phyloP scores from a whole-genome alignment of 1,284 basidiomycete genomes.

The Papiliotrema terrestris region DNA sequence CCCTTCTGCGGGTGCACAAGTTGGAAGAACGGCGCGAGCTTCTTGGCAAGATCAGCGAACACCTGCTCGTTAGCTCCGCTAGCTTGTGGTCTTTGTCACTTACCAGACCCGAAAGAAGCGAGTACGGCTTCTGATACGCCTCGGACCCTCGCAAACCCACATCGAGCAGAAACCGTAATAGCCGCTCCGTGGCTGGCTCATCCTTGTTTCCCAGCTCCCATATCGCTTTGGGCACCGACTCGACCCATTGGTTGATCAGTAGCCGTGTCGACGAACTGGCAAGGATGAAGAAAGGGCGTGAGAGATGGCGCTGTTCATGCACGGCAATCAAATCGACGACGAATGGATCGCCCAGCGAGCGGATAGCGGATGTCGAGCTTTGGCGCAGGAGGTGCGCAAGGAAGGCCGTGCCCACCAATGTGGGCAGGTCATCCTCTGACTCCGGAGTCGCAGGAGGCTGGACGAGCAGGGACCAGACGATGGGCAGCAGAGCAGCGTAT shows the following conservation, averaged over 20 bases:
- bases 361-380: conserved; percentile 44
- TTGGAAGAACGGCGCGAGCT: conserved; percentile 71
- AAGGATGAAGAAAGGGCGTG: conserved; percentile 41
- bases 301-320: conserved; percentile 38
- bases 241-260: conserved; percentile 43
- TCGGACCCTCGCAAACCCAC: conserved; percentile 23
- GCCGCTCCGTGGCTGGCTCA: conserved; percentile 58
- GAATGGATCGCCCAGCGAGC: conserved; percentile 62
- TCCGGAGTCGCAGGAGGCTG: conserved; percentile 33
- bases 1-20: conserved; percentile 68
- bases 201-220: conserved; percentile 75
- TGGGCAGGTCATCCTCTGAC: conserved; percentile 17
- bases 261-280: conserved; percentile 19
- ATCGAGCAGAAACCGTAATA: conserved; percentile 31
- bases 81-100: background rate
- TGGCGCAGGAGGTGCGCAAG: conserved; percentile 37
- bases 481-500: conserved; percentile 70
- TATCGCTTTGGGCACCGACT: conserved; percentile 69
- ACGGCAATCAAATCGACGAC: conserved; percentile 66
- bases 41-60: conserved; percentile 16
- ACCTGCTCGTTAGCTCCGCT: conserved; percentile 3
- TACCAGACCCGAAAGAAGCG: conserved; percentile 5
- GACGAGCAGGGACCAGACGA: conserved; percentile 76
- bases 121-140: conserved; percentile 15
- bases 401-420: conserved; percentile 28